A percentile compares a stretch with the other conserved stretches of the same genome.
Conservation (phyloP, 225 moss, liverwort and hornwort species). For the Thuidium tamariscinum region DNA sequence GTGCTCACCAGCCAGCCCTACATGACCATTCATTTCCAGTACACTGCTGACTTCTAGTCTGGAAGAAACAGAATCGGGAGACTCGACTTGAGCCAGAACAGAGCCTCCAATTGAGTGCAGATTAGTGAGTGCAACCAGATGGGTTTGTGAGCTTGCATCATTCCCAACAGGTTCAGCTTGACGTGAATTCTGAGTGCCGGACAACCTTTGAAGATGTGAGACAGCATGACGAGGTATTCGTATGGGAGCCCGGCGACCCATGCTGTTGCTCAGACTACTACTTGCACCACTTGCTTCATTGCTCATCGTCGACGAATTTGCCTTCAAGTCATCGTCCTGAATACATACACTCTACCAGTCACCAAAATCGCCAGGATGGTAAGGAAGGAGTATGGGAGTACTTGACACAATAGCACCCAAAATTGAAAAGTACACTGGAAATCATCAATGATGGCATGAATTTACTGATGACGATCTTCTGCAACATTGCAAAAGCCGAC, state of each 20-base stretch:
- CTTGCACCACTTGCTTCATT: conserved; percentile 55
- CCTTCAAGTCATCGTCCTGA: conserved; percentile 84
- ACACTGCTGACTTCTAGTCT: conserved; percentile 21
- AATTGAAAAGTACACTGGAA: neutral
- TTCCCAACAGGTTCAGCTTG: conserved; percentile 30
- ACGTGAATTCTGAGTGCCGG: conserved; percentile 26
- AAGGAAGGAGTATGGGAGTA: conserved; percentile 10
- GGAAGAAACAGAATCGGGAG: conserved; percentile 37
- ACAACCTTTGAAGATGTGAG: conserved; percentile 50
- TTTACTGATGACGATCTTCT: neutral
- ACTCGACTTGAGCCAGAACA: conserved; percentile 17
- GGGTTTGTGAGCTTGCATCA: conserved; percentile 31
- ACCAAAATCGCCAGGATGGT: conserved; percentile 2
- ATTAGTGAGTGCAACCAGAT: conserved; percentile 19
- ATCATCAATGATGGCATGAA: neutral
- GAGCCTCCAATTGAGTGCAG: conserved; percentile 20
- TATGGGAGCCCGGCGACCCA: conserved; percentile 43
- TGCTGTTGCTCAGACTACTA: conserved; percentile 59
- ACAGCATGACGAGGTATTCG: conserved; percentile 49
- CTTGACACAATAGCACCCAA: neutral
- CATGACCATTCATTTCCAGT: conserved; percentile 16
- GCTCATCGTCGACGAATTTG: conserved; percentile 42
- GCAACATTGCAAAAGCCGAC: neutral
- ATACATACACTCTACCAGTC: neutral
- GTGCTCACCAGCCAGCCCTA: conserved; percentile 12